Percentiles rank a stretch among this genome's conserved stretches.
Evolutionary conservation across 345 rosid genomes (phyloP).

Genomic region (Cardamine chenopodiifolia): DNA sequence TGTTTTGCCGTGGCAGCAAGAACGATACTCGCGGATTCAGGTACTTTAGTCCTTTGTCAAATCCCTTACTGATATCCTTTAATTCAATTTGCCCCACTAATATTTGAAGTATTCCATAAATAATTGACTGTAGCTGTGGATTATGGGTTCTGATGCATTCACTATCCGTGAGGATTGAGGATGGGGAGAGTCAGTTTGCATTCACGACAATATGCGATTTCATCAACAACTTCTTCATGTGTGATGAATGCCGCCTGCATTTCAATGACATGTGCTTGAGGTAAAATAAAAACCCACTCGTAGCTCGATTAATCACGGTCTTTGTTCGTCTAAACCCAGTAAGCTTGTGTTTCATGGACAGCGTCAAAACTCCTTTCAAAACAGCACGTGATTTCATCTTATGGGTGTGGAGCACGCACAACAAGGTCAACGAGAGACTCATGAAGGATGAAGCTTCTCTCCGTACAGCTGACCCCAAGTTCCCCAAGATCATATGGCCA

Average conservation of each 20-base stretch:
- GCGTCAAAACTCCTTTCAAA: constrained; percentile 68
- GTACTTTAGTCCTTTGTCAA: constrained; percentile 45
- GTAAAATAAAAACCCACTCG: constrained; percentile 46
- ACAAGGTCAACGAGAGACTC: constrained; percentile 80
- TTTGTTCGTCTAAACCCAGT: constrained; percentile 7
- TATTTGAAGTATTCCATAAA: constrained; percentile 22
- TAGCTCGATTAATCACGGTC: not conserved
- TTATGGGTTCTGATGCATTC: constrained; percentile 98
- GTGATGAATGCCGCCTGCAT: constrained; percentile 95
- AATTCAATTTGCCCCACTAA: not conserved
- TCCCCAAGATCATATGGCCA: constrained; percentile 96
- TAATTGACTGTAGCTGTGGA: constrained; percentile 74
- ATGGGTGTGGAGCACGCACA: constrained; percentile 95
- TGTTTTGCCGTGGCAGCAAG: constrained; percentile 98
- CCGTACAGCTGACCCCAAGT: constrained; percentile 75
- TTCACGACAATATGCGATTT: constrained; percentile 79
- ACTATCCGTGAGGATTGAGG: constrained; percentile 81
- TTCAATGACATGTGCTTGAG: constrained; percentile 83
- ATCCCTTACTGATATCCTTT: not conserved
- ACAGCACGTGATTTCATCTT: constrained; percentile 74
- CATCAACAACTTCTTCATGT: constrained; percentile 82
- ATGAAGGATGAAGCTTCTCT: constrained; percentile 82
- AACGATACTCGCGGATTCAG: constrained; percentile 96
- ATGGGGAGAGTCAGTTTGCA: constrained; percentile 84
- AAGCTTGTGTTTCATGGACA: constrained; percentile 44